phyloP scores from a whole-genome alignment of 768 basidiomycete species.

The Boletus subparvulus region DNA sequence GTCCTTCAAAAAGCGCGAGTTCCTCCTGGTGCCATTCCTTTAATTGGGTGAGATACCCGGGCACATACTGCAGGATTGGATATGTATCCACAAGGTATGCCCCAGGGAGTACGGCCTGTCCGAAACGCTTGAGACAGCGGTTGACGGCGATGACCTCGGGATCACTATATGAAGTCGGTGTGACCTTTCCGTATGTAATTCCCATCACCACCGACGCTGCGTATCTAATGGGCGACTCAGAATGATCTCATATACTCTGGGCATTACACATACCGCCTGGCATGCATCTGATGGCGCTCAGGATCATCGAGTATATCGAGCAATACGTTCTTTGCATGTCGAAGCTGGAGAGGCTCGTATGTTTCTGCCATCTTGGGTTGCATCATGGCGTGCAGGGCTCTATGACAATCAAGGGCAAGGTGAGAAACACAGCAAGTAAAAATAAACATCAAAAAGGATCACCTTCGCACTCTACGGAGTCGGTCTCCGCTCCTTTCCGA shows the following conservation, averaged over 20 bases:
- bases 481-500: not conserved
- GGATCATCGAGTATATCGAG: constrained; percentile 7
- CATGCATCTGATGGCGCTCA: constrained; percentile 5
- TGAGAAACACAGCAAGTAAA: not conserved
- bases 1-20: constrained; percentile 7
- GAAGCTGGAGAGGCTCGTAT: constrained; percentile 5
- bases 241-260: not conserved
- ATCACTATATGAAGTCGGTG: constrained; percentile 7
- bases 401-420: not conserved
- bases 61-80: constrained; percentile 5
- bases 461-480: constrained; percentile 1
- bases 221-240: not conserved
- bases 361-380: constrained; percentile 1
- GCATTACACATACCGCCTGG: not conserved
- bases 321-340: constrained; percentile 3
- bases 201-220: constrained; percentile 6
- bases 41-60: constrained; percentile 6
- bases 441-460: not conserved
- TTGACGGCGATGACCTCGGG: constrained; percentile 6
- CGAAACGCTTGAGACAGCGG: not conserved
- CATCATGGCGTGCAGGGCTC: constrained; percentile 2
- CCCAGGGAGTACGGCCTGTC: not conserved
- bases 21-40: constrained; percentile 9
- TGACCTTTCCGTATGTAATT: constrained; percentile 1
- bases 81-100: constrained; percentile 10